Evolutionary conservation across 352 stramenopile species (phyloP), one percentile per base, ranked within the genome.

Genomic region (Globisporangium splendens): DNA sequence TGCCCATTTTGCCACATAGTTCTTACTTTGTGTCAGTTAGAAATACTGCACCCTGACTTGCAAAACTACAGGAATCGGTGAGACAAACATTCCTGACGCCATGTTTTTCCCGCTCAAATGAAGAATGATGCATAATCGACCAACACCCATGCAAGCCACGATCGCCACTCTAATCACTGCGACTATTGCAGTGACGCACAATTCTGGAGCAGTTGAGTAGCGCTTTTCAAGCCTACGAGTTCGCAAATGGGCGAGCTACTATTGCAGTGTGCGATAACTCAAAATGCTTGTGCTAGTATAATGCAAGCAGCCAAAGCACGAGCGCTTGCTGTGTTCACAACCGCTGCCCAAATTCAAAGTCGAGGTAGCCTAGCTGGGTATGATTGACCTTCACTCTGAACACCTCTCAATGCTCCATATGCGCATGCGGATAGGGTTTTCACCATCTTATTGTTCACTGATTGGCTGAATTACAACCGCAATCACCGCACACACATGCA

Each of bases 331-430:
- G n/a, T n/a, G n/a, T n/a, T n/a, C n/a, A n/a, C n/a, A n/a, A n/a
- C n/a, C 28, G 28, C 28, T 8, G 28, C 28, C 28, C 28, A 33
- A 18, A 14, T 22, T 52, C 28, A 43, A 44, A 38, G 5, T 35
- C 5, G 5, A 35, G 28, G 28, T 35, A 35, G 28, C 5, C 2
- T 35, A 8, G 28, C 28, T 35, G 28, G 39, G 39, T 15, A 41
- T 44, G 39, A 7, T 3, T 4, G 51, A 57, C 52, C 52, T 58
- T 58, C 52, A 58, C 52, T 58, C 52, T 58, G 52, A 43, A 44
- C 52, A 50, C n/a, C 14, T 5, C 0, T 1, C 28, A 8, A 1
- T 35, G 8, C 5, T 35, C 28, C 28, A 31, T 8, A 43, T 43
- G 10, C 38, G 38, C 12, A 54, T 18, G 49, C 10, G 49, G 28